A percentile compares a stretch with the other conserved stretches of the same genome.
Evolutionary conservation across 345 rosid species (phyloP).

Genomic region (Eucalyptus pauciflora): DNA sequence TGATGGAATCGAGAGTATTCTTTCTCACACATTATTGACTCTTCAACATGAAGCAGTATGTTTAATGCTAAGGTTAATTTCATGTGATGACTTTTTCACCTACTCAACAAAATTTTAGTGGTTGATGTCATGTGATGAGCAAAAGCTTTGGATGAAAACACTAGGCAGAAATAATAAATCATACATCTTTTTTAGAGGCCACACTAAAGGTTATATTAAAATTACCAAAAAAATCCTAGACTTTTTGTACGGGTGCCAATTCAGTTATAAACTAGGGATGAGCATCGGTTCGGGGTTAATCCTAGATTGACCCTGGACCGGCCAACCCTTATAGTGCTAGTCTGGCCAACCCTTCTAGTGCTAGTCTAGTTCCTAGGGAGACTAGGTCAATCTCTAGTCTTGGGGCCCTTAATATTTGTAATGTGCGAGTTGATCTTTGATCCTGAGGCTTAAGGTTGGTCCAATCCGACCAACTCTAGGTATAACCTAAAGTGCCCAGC

Average conservation of each 20-base stretch:
- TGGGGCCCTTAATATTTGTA: background rate
- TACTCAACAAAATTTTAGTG: background rate
- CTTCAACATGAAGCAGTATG: background rate
- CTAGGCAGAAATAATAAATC: background rate
- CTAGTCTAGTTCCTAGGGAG: background rate
- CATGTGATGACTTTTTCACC: background rate
- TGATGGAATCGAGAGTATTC: background rate
- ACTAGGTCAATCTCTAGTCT: background rate
- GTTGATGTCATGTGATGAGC: background rate
- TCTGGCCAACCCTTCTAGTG: background rate
- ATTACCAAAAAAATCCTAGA: background rate
- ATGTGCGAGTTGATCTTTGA: background rate
- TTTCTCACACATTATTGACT: background rate
- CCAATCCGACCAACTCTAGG: background rate
- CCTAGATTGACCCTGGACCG: background rate
- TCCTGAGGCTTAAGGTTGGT: background rate
- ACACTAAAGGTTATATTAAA: background rate
- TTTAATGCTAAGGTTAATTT: background rate
- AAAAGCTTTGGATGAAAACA: background rate
- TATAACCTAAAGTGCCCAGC: background rate
- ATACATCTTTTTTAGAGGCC: background rate
- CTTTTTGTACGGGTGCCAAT: background rate
- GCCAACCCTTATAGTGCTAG: background rate
- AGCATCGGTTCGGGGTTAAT: background rate
- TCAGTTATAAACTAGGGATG: background rate